Conservation (phyloP, 805 yeast species). For the Pichia occidentalis region DNA sequence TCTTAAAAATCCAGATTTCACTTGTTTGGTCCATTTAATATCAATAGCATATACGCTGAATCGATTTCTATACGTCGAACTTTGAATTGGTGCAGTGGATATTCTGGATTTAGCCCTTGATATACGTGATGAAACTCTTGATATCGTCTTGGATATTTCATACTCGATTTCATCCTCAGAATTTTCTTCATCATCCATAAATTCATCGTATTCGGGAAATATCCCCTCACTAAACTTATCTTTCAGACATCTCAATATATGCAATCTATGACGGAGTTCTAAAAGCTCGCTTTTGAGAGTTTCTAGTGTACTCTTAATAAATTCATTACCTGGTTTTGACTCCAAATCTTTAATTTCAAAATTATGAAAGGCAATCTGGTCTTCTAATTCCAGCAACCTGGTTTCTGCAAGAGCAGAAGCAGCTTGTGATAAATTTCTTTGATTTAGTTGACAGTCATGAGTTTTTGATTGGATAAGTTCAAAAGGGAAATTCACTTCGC, state of each 20-base stretch:
- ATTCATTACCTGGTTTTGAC: slow-evolving; percentile 10
- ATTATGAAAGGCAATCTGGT: slow-evolving; percentile 30
- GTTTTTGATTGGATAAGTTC: slow-evolving; percentile 47
- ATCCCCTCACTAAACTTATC: slow-evolving; percentile 23
- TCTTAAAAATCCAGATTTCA: slow-evolving; percentile 54
- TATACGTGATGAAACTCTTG: slow-evolving; percentile 16
- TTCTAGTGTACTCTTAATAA: slow-evolving; percentile 12
- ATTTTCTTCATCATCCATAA: slow-evolving; percentile 17
- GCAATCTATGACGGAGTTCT: slow-evolving; percentile 28
- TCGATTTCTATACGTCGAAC: slow-evolving; percentile 43
- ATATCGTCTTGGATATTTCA: slow-evolving; percentile 13
- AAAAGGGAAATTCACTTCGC: slow-evolving; percentile 47
- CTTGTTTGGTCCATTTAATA: slow-evolving; percentile 68
- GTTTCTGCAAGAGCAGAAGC: slow-evolving; percentile 40
- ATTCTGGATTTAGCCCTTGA: slow-evolving; percentile 17
- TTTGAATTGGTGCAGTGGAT: slow-evolving; percentile 28
- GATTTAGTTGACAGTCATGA: slow-evolving; percentile 59
- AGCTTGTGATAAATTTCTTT: slow-evolving; percentile 48
- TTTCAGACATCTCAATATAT: slow-evolving; percentile 20
- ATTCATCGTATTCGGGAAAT: slow-evolving; percentile 24
- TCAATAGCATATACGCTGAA: slow-evolving; percentile 71
- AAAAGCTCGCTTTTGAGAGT: slow-evolving; percentile 24
- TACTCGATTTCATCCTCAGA: slow-evolving; percentile 19
- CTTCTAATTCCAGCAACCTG: slow-evolving; percentile 35
- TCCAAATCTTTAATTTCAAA: slow-evolving; percentile 21